Base-by-base conservation (phyloP, 495 filamentous ascomycete species). In the Aspergillus taichungensis region DNA sequence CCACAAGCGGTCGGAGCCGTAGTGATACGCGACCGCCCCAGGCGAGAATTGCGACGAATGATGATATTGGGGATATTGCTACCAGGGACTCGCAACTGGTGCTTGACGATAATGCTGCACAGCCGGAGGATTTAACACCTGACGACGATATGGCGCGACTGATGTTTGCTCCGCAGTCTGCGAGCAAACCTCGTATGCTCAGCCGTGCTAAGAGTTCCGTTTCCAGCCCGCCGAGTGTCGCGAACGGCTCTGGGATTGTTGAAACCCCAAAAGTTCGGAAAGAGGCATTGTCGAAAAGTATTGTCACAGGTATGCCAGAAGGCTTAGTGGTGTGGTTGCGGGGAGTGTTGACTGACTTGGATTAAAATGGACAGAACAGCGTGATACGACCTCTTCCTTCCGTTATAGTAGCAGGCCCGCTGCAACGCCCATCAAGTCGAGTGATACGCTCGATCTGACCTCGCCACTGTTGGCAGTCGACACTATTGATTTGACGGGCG, bases 401-500 rank as follows among this genome's bases (percentile, higher is more conserved):
- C 42, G 43, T 31, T 52, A 52, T n/a, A 38, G 8, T n/a, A 35
- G 36, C 12, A 50, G 40, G 10, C 38, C 45, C 27, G 50, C 50
- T 18, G 30, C 54, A 8, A 59, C 62, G 8, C 59, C 65, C 1
- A 39, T 53, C 18, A 50, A 51, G 34, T 41, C 57, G 42, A 43
- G 54, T 28, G 47, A 40, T 7, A 55, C 48, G 18, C 47, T 53
- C 12, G 53, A 58, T 18, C 40, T 50, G 2, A 45, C 43, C 8
- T 43, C 45, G 10, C 51, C 58, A 6, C 44, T 47, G 6, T 60
- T 59, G 31, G 50, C 55, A 34, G 68, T 84, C 30, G 82, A 84
- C 39, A 67, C 81, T 0, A 74, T 92, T 44, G 88, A 92, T 54
- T 60, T 94, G 33, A 92, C 86, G 1, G 78, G 73, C 10, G 80